Evolutionary conservation across 495 filamentous ascomycete species (phyloP).

Genomic region (Aspergillus bertholletiae): DNA sequence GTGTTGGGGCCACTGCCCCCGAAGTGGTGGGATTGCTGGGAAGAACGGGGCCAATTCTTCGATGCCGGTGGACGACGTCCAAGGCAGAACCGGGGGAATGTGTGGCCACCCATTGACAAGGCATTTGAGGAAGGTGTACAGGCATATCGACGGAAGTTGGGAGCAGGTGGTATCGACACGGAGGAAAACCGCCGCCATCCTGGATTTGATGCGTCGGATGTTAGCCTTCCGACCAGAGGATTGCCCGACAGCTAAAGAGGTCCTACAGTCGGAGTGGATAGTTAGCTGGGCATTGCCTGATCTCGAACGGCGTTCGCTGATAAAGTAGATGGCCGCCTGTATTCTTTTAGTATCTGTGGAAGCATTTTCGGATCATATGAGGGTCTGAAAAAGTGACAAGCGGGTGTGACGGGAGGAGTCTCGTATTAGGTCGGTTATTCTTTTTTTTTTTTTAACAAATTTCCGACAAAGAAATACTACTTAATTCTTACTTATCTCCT

Average conservation of each 20-base stretch:
- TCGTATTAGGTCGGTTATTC: too few relatives aligned
- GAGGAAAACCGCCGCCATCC: conserved; percentile 21
- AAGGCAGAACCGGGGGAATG: conserved; percentile 13
- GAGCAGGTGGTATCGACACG: conserved; percentile 4
- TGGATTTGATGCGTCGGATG: conserved; percentile 28
- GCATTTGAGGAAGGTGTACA: conserved; percentile 25
- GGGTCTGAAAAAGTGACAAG: too few relatives aligned
- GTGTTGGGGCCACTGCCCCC: conserved; percentile 24
- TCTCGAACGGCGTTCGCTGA: conserved; percentile 8
- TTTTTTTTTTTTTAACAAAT: too few relatives aligned
- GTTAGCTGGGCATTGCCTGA: conserved; percentile 19
- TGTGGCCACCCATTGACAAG: conserved; percentile 20
- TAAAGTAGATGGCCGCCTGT: too few relatives aligned
- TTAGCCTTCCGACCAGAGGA: conserved; percentile 17
- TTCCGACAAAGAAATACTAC: too few relatives aligned
- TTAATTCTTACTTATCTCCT: too few relatives aligned
- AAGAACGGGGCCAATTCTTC: conserved; percentile 20
- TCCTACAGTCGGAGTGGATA: conserved; percentile 24
- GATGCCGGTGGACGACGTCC: conserved; percentile 17
- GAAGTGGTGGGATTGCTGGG: conserved; percentile 26
- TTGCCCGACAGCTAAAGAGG: conserved; percentile 15
- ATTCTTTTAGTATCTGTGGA: too few relatives aligned
- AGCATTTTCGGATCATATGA: too few relatives aligned
- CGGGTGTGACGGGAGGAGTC: too few relatives aligned
- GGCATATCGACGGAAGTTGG: conserved; percentile 16